Evolutionary conservation across 2,329 filamentous ascomycete species (phyloP), one percentile per base, ranked within the genome.

Genomic region (Fusarium coicis): DNA sequence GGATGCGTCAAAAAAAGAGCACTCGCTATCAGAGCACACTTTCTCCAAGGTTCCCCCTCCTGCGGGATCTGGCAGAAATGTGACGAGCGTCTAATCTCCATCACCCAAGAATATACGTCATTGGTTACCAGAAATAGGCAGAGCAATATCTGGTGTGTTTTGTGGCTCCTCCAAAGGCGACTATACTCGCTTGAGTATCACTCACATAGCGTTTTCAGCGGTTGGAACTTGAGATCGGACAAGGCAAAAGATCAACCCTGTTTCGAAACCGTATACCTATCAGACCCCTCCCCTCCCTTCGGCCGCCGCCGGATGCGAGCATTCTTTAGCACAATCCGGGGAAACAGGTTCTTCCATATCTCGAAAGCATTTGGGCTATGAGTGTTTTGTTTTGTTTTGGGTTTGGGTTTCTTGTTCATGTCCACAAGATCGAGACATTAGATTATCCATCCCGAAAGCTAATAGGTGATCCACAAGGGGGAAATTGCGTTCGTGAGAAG

Each of bases 141-240:
- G 47, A 57, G 32, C 16, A 23, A 23, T 34, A 58, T 55, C 52
- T 43, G 53, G 18, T n/a, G 50, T 56, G 42, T 55, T 50, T 59
- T 54, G 47, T 74, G 70, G 62, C 49, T 67, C 49, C 28, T 42
- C 19, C 44, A 28, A 55, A 66, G 46, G 44, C 66, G 43, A 36
- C 52, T 54, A 63, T 68, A 50, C 66, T 74, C 49, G 37, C 62
- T 70, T 46, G 61, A 73, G 63, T 46, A 66, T 54, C 34, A 65
- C 37, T 36, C 43, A 23, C 36, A 46, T 42, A 32, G 34, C 34
- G 61, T 57, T 67, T 67, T 63, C 70, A 47, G 61, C 40, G 21
- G 42, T 47, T 60, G 43, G 28, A 40, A 39, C 52, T 44, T 34
- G 43, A 37, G 30, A 30, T 46, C 34, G 39, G 32, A 36, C 23